Base-by-base conservation (phyloP, 176 grass and related monocot species). In the Sorghum bicolor region DNA sequence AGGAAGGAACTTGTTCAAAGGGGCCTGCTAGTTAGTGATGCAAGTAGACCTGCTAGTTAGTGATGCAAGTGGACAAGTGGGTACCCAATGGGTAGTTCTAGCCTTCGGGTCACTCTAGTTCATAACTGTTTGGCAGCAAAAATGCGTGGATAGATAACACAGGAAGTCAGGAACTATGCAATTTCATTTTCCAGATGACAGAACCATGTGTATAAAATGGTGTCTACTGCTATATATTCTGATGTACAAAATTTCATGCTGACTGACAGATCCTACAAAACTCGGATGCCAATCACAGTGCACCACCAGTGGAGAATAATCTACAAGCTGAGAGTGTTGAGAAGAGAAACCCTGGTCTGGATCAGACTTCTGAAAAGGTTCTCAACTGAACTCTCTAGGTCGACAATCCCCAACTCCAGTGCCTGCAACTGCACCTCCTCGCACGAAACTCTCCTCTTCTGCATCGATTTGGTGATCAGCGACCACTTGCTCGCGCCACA, bases 231-330 rank as follows among this genome's bases (percentile, higher is more conserved):
- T 81, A 69, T 39, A 75, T 47, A 48, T 16, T 29, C 33, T 9
- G 0, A 13, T 10, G 4, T 78, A 70, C 47, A 89, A 58, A 75
- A 75, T 80, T 68, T 78, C 79, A 33, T 65, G 45, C 30, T 48
- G 71, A 89, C 85, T 70, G 83, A 80, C 83, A 75, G 41, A 41
- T 85, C 77, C 88, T 85, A 7, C 72, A 82, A 85, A 89, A 85
- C 30, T 45, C 31, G 88, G 83, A 77, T 86, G 82, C 16, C 78
- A 77, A 86, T 64, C 63, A 44, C 64, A 69, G 40, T 3, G 83
- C 64, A 72, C 43, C 8, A 69, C 43, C 8, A 69, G 1, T 20
- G 45, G 71, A 36, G 53, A 76, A 57, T 87, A 71, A 57, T 87
- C 78, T 76, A 87, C 36, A 11, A 79, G 80, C 75, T 87, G 29